phyloP scores from a whole-genome alignment of 2,329 filamentous ascomycete species.

The Diaporthe nobilis region DNA sequence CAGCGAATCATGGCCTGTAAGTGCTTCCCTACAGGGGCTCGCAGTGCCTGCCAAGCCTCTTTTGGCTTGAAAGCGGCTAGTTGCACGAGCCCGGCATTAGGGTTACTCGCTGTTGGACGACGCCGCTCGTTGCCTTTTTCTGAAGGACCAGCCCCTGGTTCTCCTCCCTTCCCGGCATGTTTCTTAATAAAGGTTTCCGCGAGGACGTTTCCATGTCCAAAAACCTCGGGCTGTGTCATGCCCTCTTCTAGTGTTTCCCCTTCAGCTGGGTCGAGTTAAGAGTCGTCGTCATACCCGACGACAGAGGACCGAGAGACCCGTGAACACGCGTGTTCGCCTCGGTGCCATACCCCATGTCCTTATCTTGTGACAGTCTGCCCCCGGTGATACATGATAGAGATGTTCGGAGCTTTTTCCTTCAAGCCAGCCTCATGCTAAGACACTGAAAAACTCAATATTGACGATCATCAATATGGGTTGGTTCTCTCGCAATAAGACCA shows the following conservation, averaged over 20 bases:
- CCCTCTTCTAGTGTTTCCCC: conserved; percentile 16
- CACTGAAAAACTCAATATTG: background rate
- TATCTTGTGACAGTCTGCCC: conserved; percentile 10
- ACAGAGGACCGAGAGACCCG: conserved; percentile 13
- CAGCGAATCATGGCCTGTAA: conserved; percentile 37
- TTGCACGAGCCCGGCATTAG: conserved; percentile 34
- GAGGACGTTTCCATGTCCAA: conserved; percentile 5
- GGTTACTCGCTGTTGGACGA: conserved; percentile 12
- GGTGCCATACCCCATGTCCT: conserved; percentile 14
- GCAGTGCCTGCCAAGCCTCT: conserved; percentile 39
- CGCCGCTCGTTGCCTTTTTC: conserved; percentile 12
- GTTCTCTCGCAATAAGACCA: conserved; percentile 40
- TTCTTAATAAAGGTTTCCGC: conserved; percentile 23
- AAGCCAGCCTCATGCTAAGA: conserved; percentile 26
- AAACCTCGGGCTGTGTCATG: conserved; percentile 10
- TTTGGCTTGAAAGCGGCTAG: conserved; percentile 35
- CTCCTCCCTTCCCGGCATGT: background rate
- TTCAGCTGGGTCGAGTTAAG: conserved; percentile 25
- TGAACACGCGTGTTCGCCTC: conserved; percentile 18
- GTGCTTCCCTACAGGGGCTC: conserved; percentile 33
- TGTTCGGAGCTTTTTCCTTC: conserved; percentile 8
- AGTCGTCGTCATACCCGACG: conserved; percentile 21
- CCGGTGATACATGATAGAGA: conserved; percentile 18
- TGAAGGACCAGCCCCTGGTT: background rate
- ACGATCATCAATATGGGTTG: conserved; percentile 35